Evolutionary conservation across 2,329 filamentous ascomycete species (phyloP).

Genomic region (Amauroascus verrucosus): DNA sequence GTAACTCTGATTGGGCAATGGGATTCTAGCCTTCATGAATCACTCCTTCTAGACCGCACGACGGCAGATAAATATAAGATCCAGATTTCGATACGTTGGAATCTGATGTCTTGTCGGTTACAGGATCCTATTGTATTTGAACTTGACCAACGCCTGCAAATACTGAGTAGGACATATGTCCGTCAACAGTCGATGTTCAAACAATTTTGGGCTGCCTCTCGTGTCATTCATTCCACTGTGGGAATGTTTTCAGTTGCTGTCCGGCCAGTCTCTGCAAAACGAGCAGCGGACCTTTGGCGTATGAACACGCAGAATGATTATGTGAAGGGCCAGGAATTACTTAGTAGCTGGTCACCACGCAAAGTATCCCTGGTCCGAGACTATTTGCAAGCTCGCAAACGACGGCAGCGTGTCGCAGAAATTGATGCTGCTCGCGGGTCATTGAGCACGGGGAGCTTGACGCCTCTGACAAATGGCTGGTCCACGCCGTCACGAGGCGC

Average conservation of each 20-base stretch:
- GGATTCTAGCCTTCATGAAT: constrained; percentile 90
- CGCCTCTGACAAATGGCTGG: constrained; percentile 28
- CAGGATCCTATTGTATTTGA: constrained; percentile 83
- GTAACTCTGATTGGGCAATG: constrained; percentile 85
- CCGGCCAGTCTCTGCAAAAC: constrained; percentile 79
- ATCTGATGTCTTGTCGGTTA: constrained; percentile 70
- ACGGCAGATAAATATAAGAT: constrained; percentile 90
- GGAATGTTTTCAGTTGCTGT: constrained; percentile 79
- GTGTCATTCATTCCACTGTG: constrained; percentile 77
- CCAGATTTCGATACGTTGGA: constrained; percentile 78
- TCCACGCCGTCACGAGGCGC: constrained; percentile 23
- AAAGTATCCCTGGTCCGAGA: constrained; percentile 87
- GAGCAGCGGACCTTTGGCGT: constrained; percentile 86
- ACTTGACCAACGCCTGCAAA: constrained; percentile 69
- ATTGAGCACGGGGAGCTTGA: constrained; percentile 32
- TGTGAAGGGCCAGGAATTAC: constrained; percentile 84
- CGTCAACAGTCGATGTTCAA: constrained; percentile 80
- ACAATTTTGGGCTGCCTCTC: constrained; percentile 70
- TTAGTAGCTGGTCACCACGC: constrained; percentile 75
- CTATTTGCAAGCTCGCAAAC: constrained; percentile 65
- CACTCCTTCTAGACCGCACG: constrained; percentile 82
- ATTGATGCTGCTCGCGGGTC: constrained; percentile 54
- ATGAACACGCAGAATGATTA: constrained; percentile 94
- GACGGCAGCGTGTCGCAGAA: constrained; percentile 63
- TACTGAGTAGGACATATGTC: constrained; percentile 72